phyloP scores from a whole-genome alignment of 768 basidiomycete genomes.

The Lepiota brunneoincarnata region DNA sequence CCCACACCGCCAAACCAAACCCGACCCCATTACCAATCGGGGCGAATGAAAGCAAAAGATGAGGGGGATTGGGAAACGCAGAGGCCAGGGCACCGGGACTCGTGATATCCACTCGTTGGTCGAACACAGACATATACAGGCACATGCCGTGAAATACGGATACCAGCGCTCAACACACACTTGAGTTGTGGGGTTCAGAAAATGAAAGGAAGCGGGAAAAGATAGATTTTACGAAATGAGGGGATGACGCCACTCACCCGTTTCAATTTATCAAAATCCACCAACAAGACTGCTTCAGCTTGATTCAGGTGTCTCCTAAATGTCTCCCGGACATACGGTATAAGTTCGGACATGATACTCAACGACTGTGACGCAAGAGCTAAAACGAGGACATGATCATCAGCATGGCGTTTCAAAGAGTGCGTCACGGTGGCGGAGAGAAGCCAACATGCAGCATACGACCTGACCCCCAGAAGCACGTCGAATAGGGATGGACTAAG shows the following conservation, averaged over 20 bases:
- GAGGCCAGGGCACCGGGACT: neutral
- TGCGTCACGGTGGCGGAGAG: no score
- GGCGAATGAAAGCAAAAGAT: neutral
- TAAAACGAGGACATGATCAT: slow-evolving; percentile 26
- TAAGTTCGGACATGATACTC: slow-evolving; percentile 89
- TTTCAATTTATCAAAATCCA: slow-evolving; percentile 98
- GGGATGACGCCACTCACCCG: slow-evolving; percentile 51
- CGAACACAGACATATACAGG: neutral
- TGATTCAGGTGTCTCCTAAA: slow-evolving; percentile 91
- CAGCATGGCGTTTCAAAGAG: no score
- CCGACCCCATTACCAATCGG: neutral
- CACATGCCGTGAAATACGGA: neutral
- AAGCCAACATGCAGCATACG: neutral
- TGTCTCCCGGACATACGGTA: slow-evolving; percentile 94
- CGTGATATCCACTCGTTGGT: neutral
- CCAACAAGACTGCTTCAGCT: slow-evolving; percentile 94
- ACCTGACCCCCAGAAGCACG: neutral
- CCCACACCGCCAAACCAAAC: neutral
- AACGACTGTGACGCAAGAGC: slow-evolving; percentile 95
- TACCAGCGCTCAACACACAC: neutral
- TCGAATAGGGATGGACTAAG: neutral
- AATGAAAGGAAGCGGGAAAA: slow-evolving; percentile 8
- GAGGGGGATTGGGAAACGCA: neutral
- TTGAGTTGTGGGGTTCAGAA: neutral
- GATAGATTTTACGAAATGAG: neutral